Conservation (phyloP, 768 basidiomycete species). For the Tricholoma hemisulphureum region DNA sequence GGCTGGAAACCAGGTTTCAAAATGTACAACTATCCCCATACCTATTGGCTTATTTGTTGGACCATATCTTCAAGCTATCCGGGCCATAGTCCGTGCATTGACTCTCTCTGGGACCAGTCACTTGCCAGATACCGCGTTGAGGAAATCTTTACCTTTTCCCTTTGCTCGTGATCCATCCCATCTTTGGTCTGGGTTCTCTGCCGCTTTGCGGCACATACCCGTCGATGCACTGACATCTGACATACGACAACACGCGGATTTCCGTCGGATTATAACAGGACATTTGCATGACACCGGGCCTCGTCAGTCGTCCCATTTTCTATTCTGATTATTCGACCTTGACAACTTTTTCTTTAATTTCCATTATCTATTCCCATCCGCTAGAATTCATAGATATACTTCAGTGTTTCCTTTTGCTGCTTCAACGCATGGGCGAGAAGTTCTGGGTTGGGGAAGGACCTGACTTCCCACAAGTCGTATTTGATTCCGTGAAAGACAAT, state of each 20-base stretch:
- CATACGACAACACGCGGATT: conserved; percentile 35
- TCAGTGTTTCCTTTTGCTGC: conserved; percentile 55
- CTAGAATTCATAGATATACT: conserved; percentile 62
- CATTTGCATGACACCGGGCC: conserved; percentile 60
- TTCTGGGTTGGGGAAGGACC: conserved; percentile 73
- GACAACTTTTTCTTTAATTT: conserved; percentile 11
- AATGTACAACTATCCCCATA: conserved; percentile 43
- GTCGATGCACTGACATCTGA: conserved; percentile 35
- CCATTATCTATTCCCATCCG: conserved; percentile 6
- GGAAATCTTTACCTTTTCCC: conserved; percentile 10
- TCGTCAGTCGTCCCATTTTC: conserved; percentile 45
- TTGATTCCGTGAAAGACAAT: conserved; percentile 85
- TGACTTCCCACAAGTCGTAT: conserved; percentile 74
- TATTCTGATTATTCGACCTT: conserved; percentile 10
- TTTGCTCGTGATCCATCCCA: conserved; percentile 40
- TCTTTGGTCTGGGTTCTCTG: conserved; percentile 52
- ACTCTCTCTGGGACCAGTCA: not conserved
- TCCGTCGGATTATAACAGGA: conserved; percentile 54
- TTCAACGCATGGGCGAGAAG: conserved; percentile 51
- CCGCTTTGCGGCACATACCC: conserved; percentile 55
- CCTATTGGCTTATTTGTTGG: conserved; percentile 44
- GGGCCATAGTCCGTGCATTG: conserved; percentile 29
- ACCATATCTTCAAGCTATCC: conserved; percentile 47
- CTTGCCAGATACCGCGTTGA: conserved; percentile 9
- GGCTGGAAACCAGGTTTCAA: conserved; percentile 49